A percentile compares a stretch with the other conserved stretches of the same genome.
phyloP scores from a whole-genome alignment of 257 asterid genomes.

The Striga asiatica region DNA sequence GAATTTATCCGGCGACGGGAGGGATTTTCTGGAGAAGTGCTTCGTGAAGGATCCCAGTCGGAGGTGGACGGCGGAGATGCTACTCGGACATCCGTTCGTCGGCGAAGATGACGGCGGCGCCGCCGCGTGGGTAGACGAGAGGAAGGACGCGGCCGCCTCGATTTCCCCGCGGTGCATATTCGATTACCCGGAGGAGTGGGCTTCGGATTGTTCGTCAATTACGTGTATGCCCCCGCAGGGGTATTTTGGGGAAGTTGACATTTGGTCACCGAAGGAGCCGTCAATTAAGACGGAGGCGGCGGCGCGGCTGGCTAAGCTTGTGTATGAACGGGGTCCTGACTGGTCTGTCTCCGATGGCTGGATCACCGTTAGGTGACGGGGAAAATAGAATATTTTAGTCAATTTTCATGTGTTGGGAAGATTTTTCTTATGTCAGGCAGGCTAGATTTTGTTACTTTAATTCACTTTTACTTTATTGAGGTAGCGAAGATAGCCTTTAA shows the following conservation, averaged over 20 bases:
- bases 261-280: not conserved
- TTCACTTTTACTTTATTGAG: not conserved
- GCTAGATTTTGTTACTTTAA: not conserved
- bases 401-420: not conserved
- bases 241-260: slow-evolving; percentile 7
- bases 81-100: slow-evolving; percentile 50
- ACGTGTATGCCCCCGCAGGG: slow-evolving; percentile 31
- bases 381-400: not conserved
- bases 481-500: not conserved
- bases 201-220: slow-evolving; percentile 29
- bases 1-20: slow-evolving; percentile 45
- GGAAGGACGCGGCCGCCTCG: not conserved
- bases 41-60: slow-evolving; percentile 41
- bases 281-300: slow-evolving; percentile 16
- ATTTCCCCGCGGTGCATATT: slow-evolving; percentile 33
- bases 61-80: slow-evolving; percentile 99
- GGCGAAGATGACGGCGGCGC: not conserved
- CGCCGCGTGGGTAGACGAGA: not conserved
- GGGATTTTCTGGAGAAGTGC: slow-evolving; percentile 48
- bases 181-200: slow-evolving; percentile 29
- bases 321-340: slow-evolving; percentile 18
- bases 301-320: slow-evolving; percentile 31
- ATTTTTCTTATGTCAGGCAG: not conserved
- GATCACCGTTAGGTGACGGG: slow-evolving; percentile 53
- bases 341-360: slow-evolving; percentile 49